Conservation (phyloP, 306 rosid species). For the Inga oerstediana region DNA sequence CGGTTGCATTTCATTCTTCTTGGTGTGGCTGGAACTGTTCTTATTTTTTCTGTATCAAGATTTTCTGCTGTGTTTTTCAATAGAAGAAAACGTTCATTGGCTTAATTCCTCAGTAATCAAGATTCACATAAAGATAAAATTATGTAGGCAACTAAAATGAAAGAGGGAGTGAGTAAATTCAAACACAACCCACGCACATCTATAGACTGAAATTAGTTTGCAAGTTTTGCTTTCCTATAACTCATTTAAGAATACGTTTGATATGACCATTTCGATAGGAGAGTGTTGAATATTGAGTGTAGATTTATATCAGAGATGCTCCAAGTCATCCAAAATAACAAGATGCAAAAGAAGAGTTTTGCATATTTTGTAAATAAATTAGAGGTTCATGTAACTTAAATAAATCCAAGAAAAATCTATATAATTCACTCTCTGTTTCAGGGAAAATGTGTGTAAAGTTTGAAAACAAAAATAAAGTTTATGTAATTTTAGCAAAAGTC, state of each 20-base stretch:
- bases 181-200: background rate
- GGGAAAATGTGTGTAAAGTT: background rate
- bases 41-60: constrained; percentile 23
- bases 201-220: background rate
- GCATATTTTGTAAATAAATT: background rate
- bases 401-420: background rate
- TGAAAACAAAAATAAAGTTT: too few relatives aligned
- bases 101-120: background rate
- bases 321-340: background rate
- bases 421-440: background rate
- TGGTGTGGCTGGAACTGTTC: constrained; percentile 17
- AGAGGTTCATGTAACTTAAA: background rate
- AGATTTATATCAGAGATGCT: background rate
- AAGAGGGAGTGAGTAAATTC: background rate
- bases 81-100: constrained; percentile 18
- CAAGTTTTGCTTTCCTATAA: too few relatives aligned
- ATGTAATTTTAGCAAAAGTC: background rate
- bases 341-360: background rate
- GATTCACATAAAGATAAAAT: background rate
- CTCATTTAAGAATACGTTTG: background rate
- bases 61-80: constrained; percentile 15
- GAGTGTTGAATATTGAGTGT: too few relatives aligned
- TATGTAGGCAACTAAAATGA: background rate
- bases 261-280: background rate
- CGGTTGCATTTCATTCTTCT: constrained; percentile 32